Conservation (phyloP, 2,329 filamentous ascomycete genomes). For the Aureobasidium musti region DNA sequence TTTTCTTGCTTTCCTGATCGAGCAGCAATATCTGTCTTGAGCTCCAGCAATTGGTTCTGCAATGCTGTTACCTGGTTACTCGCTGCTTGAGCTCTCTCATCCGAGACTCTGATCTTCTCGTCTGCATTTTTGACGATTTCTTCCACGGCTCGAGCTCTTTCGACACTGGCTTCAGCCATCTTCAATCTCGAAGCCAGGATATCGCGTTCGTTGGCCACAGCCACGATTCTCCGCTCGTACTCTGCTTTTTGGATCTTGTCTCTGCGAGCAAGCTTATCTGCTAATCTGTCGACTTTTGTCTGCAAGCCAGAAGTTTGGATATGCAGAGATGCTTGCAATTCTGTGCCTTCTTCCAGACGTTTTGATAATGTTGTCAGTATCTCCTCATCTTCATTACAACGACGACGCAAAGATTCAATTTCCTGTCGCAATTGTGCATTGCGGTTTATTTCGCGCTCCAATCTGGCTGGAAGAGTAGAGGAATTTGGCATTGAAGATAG, state of each 20-base stretch:
- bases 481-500: background rate
- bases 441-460: background rate
- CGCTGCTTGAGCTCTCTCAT: conserved; percentile 3
- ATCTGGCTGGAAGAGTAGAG: background rate
- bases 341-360: background rate
- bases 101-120: background rate
- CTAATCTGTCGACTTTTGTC: conserved; percentile 9
- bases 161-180: background rate
- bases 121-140: background rate
- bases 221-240: conserved; percentile 6
- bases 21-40: conserved; percentile 69
- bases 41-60: conserved; percentile 63
- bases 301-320: background rate
- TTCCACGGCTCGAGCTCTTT: background rate
- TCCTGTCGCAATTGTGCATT: background rate
- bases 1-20: conserved; percentile 67
- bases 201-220: conserved; percentile 1
- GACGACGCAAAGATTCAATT: background rate
- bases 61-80: conserved; percentile 55
- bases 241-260: conserved; percentile 15
- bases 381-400: background rate
- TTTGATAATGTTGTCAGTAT: background rate
- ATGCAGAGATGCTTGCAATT: conserved; percentile 1
- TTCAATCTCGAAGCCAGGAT: background rate
- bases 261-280: conserved; percentile 8